Conservation (phyloP, 2,329 filamentous ascomycete species). For the Ceratocystis cubensis region DNA sequence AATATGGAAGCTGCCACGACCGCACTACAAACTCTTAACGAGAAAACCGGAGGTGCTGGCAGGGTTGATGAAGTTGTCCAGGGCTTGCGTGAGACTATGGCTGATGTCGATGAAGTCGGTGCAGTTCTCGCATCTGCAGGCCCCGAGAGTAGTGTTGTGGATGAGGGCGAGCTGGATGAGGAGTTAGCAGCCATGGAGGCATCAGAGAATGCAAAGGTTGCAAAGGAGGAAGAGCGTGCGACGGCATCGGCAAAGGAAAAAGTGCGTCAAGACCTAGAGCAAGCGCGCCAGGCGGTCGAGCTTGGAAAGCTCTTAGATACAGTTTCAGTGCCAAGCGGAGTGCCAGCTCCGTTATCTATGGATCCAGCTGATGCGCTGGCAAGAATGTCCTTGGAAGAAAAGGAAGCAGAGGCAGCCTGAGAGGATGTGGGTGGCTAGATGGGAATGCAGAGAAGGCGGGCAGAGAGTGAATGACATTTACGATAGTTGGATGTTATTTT, state of each 20-base stretch:
- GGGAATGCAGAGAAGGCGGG: too few species aligned
- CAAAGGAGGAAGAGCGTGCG: slow-evolving; percentile 32
- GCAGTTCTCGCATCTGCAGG: slow-evolving; percentile 56
- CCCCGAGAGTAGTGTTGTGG: slow-evolving; percentile 40
- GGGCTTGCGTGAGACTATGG: slow-evolving; percentile 65
- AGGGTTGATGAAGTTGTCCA: slow-evolving; percentile 66
- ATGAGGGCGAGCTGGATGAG: slow-evolving; percentile 76
- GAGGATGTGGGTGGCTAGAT: too few species aligned
- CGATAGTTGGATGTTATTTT: not conserved
- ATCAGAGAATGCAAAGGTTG: slow-evolving; percentile 42
- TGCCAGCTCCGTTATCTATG: slow-evolving; percentile 14
- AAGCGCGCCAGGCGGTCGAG: slow-evolving; percentile 35
- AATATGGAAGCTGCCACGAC: slow-evolving; percentile 68
- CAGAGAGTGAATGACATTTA: not conserved
- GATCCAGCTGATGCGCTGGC: slow-evolving; percentile 25
- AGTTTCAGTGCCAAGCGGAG: slow-evolving; percentile 15
- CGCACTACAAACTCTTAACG: slow-evolving; percentile 61
- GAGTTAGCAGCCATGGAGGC: slow-evolving; percentile 67
- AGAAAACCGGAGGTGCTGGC: slow-evolving; percentile 62
- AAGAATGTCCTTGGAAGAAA: slow-evolving; percentile 31
- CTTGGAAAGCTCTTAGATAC: slow-evolving; percentile 39
- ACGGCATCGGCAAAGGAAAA: slow-evolving; percentile 31
- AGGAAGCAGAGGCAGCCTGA: slow-evolving; percentile 12
- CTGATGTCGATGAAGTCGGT: slow-evolving; percentile 67
- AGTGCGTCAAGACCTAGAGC: slow-evolving; percentile 27